Conservation (phyloP, 257 asterid species). For the Buddleja alternifolia region DNA sequence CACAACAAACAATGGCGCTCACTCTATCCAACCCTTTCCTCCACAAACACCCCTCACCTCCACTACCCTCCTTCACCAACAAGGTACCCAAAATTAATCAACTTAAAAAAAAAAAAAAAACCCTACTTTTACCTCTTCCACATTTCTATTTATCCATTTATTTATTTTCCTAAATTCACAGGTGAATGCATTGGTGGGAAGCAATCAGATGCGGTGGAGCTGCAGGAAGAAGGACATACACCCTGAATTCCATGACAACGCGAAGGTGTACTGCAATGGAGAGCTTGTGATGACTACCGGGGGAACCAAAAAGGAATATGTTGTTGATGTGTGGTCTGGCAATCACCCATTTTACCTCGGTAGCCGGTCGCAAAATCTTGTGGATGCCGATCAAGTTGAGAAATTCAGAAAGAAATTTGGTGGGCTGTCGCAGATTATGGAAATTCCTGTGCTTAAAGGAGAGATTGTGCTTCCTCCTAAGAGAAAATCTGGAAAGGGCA, state of each 20-base stretch:
- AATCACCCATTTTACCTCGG: slow-evolving; percentile 96
- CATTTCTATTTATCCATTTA: not conserved
- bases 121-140: not conserved
- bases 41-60: slow-evolving; percentile 45
- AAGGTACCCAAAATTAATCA: slow-evolving; percentile 42
- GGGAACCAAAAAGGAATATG: slow-evolving; percentile 88
- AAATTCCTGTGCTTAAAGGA: slow-evolving; percentile 88
- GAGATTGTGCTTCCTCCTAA: slow-evolving; percentile 85
- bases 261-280: slow-evolving; percentile 90
- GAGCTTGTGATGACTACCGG: slow-evolving; percentile 97
- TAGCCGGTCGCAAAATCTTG: slow-evolving; percentile 55
- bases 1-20: slow-evolving; percentile 58
- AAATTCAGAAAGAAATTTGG: slow-evolving; percentile 79
- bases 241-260: slow-evolving; percentile 73
- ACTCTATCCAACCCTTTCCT: slow-evolving; percentile 70
- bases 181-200: slow-evolving; percentile 58
- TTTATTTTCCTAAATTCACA: slow-evolving; percentile 27
- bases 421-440: slow-evolving; percentile 70
- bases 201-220: slow-evolving; percentile 55
- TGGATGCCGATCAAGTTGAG: slow-evolving; percentile 86
- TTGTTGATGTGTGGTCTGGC: slow-evolving; percentile 97
- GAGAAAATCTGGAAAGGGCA: slow-evolving; percentile 60
- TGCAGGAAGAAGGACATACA: slow-evolving; percentile 94
- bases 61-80: slow-evolving; percentile 36
- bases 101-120: not conserved